Conservation (phyloP, 2,329 filamentous ascomycete genomes). For the Aureobasidium sp. region DNA sequence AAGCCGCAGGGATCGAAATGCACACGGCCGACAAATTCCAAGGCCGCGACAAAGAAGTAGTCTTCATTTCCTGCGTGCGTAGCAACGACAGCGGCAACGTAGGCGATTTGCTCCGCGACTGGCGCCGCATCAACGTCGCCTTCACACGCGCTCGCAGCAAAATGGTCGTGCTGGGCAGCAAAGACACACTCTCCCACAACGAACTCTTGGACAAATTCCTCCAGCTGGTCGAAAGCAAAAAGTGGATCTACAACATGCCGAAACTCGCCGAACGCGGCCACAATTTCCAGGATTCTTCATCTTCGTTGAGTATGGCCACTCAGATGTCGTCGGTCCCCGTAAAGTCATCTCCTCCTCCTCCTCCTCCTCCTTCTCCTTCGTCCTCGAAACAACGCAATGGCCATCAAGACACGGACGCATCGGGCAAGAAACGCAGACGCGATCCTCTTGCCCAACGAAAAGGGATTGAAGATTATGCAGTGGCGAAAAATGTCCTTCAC, state of each 20-base stretch:
- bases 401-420: too few species aligned
- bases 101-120: constrained; percentile 87
- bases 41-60: constrained; percentile 87
- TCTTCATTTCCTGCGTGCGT: constrained; percentile 80
- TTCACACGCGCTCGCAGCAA: constrained; percentile 91
- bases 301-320: neutral
- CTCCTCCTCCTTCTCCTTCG: too few species aligned
- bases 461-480: constrained; percentile 1
- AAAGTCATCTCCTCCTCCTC: neutral
- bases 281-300: neutral
- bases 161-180: constrained; percentile 78
- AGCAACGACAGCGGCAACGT: constrained; percentile 76
- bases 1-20: constrained; percentile 66
- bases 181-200: constrained; percentile 61
- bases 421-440: neutral
- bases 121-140: constrained; percentile 89
- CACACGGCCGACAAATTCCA: constrained; percentile 97
- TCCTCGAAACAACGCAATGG: too few species aligned
- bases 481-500: neutral
- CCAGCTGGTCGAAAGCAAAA: constrained; percentile 63
- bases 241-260: constrained; percentile 54
- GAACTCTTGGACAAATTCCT: constrained; percentile 75
- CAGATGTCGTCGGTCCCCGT: constrained; percentile 4
- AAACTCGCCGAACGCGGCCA: constrained; percentile 2
- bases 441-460: constrained; percentile 12